Conservation (phyloP, 345 rosid genomes). For the Rhodamnia argentea region DNA sequence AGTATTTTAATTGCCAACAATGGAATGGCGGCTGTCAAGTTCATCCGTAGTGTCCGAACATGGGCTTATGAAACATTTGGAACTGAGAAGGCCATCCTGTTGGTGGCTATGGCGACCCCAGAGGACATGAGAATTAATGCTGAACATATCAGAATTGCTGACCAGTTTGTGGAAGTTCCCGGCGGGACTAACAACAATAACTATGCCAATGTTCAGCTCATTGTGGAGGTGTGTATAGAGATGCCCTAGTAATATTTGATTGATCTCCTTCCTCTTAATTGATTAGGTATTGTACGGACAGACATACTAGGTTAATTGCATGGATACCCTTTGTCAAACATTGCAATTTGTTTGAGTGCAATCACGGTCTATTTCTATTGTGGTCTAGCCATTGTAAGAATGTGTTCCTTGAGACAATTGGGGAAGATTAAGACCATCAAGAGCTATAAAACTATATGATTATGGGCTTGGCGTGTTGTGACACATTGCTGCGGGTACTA, state of each 20-base stretch:
- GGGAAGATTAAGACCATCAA: not conserved
- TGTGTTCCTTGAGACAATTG: not conserved
- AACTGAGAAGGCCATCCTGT: slow-evolving; percentile 79
- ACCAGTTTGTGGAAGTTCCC: slow-evolving; percentile 99
- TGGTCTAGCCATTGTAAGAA: not conserved
- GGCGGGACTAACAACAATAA: slow-evolving; percentile 99
- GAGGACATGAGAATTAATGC: slow-evolving; percentile 99
- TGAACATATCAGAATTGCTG: slow-evolving; percentile 96
- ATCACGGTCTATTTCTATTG: not conserved
- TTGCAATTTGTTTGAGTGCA: not conserved
- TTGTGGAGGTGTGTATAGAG: slow-evolving; percentile 68
- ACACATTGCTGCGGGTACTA: not conserved
- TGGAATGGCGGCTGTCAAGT: slow-evolving; percentile 99
- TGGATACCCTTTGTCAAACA: not conserved
- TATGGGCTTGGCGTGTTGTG: not conserved
- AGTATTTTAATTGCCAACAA: slow-evolving; percentile 93
- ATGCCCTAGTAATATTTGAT: not conserved
- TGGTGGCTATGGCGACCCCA: slow-evolving; percentile 99
- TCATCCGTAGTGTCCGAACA: slow-evolving; percentile 85
- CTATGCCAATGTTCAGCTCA: slow-evolving; percentile 98
- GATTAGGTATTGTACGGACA: not conserved
- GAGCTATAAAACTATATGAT: not conserved
- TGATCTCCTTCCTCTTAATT: not conserved
- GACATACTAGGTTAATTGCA: not conserved
- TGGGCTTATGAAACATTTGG: slow-evolving; percentile 99